phyloP scores from a whole-genome alignment of 2,329 filamentous ascomycete species.

The Boeremia lycopersici region DNA sequence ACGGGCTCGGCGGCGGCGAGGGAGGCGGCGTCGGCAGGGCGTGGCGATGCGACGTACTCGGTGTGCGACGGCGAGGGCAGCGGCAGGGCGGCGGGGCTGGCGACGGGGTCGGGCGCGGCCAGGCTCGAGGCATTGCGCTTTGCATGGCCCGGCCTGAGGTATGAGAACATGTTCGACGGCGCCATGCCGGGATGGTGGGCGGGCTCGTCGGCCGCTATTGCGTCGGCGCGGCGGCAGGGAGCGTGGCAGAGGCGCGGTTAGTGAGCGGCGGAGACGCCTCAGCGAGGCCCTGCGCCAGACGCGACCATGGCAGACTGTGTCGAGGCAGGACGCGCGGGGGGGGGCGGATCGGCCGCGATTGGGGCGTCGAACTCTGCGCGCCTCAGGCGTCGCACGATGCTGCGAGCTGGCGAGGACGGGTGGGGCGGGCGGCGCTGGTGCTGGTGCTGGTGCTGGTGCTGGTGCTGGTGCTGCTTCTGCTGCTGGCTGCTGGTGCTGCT shows the following conservation, averaged over 20 bases:
- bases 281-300: constrained; percentile 40
- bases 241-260: constrained; percentile 1
- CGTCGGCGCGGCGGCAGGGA: constrained; percentile 17
- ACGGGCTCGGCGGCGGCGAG: constrained; percentile 43
- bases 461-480: no score
- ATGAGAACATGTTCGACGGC: constrained; percentile 50
- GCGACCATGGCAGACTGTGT: constrained; percentile 30
- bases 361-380: constrained; percentile 7
- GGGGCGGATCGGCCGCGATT: constrained; percentile 6
- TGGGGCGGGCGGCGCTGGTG: no score
- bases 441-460: no score
- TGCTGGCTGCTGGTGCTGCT: not conserved
- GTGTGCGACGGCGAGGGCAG: constrained; percentile 38
- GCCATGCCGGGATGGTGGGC: constrained; percentile 36
- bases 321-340: constrained; percentile 4
- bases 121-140: constrained; percentile 47
- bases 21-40: constrained; percentile 38
- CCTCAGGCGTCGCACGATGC: constrained; percentile 18
- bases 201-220: constrained; percentile 25
- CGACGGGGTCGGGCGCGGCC: constrained; percentile 40
- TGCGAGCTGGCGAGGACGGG: not conserved
- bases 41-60: constrained; percentile 41
- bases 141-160: constrained; percentile 47
- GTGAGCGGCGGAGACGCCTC: constrained; percentile 29
- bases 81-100: constrained; percentile 32